Percentiles rank a stretch among this genome's conserved stretches.
Conservation (phyloP, 345 rosid genomes). For the Punica granatum region DNA sequence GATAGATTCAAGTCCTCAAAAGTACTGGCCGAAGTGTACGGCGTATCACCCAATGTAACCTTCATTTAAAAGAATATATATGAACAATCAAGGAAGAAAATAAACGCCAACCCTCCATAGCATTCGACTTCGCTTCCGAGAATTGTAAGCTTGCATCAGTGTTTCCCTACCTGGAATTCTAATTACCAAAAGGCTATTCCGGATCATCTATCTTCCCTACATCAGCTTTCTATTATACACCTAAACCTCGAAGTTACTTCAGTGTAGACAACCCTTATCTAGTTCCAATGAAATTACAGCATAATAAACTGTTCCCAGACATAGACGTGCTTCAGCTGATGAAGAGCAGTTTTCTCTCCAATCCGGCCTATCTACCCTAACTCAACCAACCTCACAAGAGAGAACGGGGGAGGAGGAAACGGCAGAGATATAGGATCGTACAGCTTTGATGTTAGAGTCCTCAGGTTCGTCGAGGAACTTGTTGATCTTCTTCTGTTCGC, state of each 20-base stretch:
- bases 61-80: constrained; percentile 10
- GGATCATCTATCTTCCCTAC: no score
- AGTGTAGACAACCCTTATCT: not conserved
- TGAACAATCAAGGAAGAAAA: not conserved
- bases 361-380: no score
- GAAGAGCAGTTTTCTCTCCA: no score
- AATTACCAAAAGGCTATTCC: no score
- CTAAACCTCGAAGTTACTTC: no score
- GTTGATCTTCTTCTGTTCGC: constrained; percentile 24
- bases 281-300: not conserved
- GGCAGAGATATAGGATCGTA: constrained; percentile 17
- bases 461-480: constrained; percentile 76
- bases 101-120: no score
- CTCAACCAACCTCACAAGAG: no score
- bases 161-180: no score
- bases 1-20: constrained; percentile 84
- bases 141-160: no score
- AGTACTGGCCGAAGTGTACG: constrained; percentile 63
- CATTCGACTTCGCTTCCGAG: no score
- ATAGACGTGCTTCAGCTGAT: no score
- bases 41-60: constrained; percentile 79
- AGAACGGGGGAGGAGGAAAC: not conserved
- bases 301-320: not conserved
- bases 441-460: constrained; percentile 77
- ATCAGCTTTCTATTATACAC: no score